These are phyloP conservation scores for Posidonia oceanica DNA, from an alignment of 116 monocot species.

Conservation along the genomic window DNA sequence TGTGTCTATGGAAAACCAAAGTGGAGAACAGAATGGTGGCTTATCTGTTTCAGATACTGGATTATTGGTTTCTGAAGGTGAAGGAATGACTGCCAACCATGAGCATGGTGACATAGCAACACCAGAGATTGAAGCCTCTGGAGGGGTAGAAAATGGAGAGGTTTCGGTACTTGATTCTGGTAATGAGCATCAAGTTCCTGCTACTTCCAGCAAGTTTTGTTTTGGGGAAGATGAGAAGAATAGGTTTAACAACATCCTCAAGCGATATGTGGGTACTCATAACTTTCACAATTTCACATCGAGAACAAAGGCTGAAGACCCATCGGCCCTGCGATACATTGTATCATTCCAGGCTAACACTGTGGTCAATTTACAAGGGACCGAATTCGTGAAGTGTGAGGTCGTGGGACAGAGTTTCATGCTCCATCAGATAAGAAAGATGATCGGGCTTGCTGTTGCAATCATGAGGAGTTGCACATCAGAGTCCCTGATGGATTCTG, in stretches of 20 bases:
- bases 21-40: too few species aligned
- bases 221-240: conserved; percentile 65
- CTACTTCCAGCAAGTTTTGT: conserved; percentile 18
- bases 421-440: conserved; percentile 97
- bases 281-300: conserved; percentile 99
- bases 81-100: background rate
- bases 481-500: conserved; percentile 67
- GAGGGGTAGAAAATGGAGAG: background rate
- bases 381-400: conserved; percentile 89
- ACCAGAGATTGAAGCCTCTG: background rate
- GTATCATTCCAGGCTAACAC: conserved; percentile 75
- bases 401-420: conserved; percentile 97
- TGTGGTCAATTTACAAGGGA: conserved; percentile 52
- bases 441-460: conserved; percentile 89
- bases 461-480: conserved; percentile 82
- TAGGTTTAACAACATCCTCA: conserved; percentile 62
- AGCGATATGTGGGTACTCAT: conserved; percentile 76
- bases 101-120: background rate
- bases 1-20: too few species aligned
- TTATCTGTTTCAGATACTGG: background rate
- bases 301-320: conserved; percentile 92
- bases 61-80: background rate
- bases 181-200: conserved; percentile 12
- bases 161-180: background rate
- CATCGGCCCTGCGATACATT: conserved; percentile 78